phyloP scores from a whole-genome alignment of 2,329 filamentous ascomycete species.

The Juglanconis oblonga region DNA sequence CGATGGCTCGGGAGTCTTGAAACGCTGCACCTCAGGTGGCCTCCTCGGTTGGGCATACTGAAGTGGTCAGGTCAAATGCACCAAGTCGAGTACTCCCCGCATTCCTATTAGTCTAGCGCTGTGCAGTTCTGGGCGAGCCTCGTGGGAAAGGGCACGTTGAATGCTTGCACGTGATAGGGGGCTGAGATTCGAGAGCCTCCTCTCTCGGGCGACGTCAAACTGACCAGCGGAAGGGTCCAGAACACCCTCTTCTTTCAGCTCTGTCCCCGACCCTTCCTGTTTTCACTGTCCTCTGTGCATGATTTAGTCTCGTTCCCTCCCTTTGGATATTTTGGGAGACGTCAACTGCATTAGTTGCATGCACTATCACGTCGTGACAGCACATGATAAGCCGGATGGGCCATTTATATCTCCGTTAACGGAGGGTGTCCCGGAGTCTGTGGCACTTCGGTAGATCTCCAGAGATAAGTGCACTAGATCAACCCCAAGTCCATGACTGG shows the following conservation, averaged over 20 bases:
- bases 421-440: conserved; percentile 1
- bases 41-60: not conserved
- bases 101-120: not conserved
- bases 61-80: not conserved
- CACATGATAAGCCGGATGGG: conserved; percentile 8
- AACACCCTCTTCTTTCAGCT: not conserved
- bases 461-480: not conserved
- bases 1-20: conserved; percentile 5
- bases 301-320: not conserved
- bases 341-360: conserved; percentile 5
- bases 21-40: not conserved
- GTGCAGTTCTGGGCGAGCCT: conserved; percentile 1
- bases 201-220: not conserved
- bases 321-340: not conserved
- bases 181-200: conserved; percentile 5
- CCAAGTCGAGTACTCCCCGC: not conserved
- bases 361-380: conserved; percentile 8
- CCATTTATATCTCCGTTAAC: conserved; percentile 8
- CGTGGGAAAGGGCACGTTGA: conserved; percentile 7
- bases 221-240: not conserved
- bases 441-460: not conserved
- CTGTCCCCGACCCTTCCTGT: not conserved
- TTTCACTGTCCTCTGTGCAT: not conserved
- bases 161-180: conserved; percentile 1
- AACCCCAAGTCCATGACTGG: not conserved